phyloP scores from a whole-genome alignment of 164 flowering plant genomes.

The Chloranthus sessilifolius region DNA sequence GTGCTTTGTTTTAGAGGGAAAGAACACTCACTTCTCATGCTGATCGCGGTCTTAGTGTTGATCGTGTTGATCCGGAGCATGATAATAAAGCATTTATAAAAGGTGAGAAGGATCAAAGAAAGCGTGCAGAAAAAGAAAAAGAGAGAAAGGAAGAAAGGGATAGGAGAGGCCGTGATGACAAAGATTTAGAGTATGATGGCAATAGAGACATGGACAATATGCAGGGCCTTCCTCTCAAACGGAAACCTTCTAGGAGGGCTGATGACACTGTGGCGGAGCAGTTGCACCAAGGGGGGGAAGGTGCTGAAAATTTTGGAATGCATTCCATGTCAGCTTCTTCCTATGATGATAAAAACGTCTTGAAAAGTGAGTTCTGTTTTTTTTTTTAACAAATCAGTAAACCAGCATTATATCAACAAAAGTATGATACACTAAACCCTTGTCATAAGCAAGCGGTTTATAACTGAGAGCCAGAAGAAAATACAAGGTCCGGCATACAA shows the following conservation, averaged over 20 bases:
- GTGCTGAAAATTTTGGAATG: slow-evolving; percentile 39
- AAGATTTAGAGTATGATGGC: slow-evolving; percentile 48
- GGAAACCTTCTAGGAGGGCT: slow-evolving; percentile 32
- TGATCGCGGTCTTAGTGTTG: slow-evolving; percentile 51
- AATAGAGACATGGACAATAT: slow-evolving; percentile 37
- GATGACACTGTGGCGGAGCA: slow-evolving; percentile 52
- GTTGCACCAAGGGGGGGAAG: slow-evolving; percentile 44
- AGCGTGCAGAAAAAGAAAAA: slow-evolving; percentile 54
- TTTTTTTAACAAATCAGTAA: no score
- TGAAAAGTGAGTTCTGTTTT: slow-evolving; percentile 47
- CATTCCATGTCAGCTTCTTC: slow-evolving; percentile 32
- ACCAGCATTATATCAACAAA: no score
- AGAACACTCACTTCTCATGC: slow-evolving; percentile 40
- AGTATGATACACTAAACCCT: no score
- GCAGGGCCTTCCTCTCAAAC: slow-evolving; percentile 42
- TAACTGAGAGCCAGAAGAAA: no score
- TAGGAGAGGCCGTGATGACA: slow-evolving; percentile 47
- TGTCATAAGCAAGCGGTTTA: no score
- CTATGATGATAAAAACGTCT: slow-evolving; percentile 49
- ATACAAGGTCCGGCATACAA: no score
- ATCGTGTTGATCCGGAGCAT: slow-evolving; percentile 50
- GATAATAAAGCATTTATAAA: slow-evolving; percentile 36
- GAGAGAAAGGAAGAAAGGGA: slow-evolving; percentile 58
- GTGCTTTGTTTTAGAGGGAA: slow-evolving; percentile 45
- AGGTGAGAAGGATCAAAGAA: slow-evolving; percentile 51